A percentile compares a stretch with the other conserved stretches of the same genome.
Conservation (phyloP, 2,329 filamentous ascomycete genomes). For the Arthrocladium fulminans region DNA sequence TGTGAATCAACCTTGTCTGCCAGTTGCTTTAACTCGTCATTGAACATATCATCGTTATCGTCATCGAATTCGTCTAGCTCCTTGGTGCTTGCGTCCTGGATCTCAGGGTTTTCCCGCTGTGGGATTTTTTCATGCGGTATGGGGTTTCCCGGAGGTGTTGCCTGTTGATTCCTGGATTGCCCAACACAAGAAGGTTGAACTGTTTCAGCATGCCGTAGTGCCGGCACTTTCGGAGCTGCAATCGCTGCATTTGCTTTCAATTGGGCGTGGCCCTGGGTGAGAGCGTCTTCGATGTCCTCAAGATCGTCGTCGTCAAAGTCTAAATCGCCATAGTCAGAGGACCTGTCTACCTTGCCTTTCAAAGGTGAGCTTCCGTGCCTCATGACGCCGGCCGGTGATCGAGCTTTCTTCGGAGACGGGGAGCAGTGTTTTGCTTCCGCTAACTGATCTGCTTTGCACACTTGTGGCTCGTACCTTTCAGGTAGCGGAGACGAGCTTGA, state of each 20-base stretch:
- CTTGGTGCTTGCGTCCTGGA: neutral
- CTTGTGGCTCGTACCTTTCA: constrained; percentile 14
- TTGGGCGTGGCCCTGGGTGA: constrained; percentile 10
- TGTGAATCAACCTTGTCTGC: constrained; percentile 20
- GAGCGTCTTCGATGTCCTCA: constrained; percentile 30
- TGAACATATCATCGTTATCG: constrained; percentile 25
- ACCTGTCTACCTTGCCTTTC: neutral
- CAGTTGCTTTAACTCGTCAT: constrained; percentile 24
- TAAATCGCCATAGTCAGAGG: constrained; percentile 9
- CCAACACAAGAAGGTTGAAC: neutral
- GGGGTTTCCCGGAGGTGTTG: neutral
- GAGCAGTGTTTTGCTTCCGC: neutral
- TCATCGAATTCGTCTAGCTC: constrained; percentile 16
- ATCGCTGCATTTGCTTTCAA: neutral
- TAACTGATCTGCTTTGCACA: neutral
- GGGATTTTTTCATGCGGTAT: neutral
- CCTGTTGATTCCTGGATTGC: neutral
- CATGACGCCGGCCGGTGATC: neutral
- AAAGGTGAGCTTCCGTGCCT: neutral
- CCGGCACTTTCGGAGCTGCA: neutral
- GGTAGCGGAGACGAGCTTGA: constrained; percentile 39
- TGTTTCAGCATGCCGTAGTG: neutral
- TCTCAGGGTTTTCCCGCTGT: neutral
- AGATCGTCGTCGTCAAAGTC: constrained; percentile 43
- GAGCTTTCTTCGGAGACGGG: constrained; percentile 1